Conservation (phyloP, 495 filamentous ascomycete species). For the Penicillium bovifimosum region DNA sequence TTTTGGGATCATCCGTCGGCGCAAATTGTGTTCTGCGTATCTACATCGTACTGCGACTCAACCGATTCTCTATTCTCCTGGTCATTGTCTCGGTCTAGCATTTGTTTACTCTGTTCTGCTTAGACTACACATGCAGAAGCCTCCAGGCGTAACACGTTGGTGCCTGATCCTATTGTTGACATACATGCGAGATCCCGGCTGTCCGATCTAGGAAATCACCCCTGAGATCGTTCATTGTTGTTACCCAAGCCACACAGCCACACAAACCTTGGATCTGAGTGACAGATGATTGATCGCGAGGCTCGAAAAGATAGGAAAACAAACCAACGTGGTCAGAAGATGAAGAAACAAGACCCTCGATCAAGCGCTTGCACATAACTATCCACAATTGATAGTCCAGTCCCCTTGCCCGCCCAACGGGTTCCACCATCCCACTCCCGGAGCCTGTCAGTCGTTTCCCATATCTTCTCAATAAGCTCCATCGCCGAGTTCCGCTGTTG, state of each 20-base stretch:
- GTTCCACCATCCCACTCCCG: background rate
- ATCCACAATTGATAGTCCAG: constrained; percentile 9
- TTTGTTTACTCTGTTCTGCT: constrained; percentile 1
- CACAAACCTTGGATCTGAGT: too few relatives aligned
- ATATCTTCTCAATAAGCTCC: constrained; percentile 21
- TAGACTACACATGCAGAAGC: constrained; percentile 3
- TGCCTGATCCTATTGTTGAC: background rate
- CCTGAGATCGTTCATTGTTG: background rate
- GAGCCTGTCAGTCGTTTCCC: constrained; percentile 17
- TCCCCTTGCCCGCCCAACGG: background rate
- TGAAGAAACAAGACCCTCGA: constrained; percentile 20
- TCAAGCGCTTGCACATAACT: constrained; percentile 15
- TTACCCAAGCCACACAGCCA: background rate
- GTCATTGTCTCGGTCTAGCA: background rate
- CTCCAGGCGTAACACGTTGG: background rate
- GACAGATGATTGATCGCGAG: too few relatives aligned
- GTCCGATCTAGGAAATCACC: constrained; percentile 4
- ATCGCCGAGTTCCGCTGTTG: constrained; percentile 26
- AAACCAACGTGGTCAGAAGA: constrained; percentile 13
- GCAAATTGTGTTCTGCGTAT: background rate
- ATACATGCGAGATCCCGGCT: constrained; percentile 1
- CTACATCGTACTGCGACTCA: background rate
- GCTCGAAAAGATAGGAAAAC: background rate
- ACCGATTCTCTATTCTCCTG: background rate
- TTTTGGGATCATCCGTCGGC: too few relatives aligned